These are phyloP conservation scores for Salix purpurea DNA, from an alignment of 345 rosid genomes.

Conservation along the genomic window DNA sequence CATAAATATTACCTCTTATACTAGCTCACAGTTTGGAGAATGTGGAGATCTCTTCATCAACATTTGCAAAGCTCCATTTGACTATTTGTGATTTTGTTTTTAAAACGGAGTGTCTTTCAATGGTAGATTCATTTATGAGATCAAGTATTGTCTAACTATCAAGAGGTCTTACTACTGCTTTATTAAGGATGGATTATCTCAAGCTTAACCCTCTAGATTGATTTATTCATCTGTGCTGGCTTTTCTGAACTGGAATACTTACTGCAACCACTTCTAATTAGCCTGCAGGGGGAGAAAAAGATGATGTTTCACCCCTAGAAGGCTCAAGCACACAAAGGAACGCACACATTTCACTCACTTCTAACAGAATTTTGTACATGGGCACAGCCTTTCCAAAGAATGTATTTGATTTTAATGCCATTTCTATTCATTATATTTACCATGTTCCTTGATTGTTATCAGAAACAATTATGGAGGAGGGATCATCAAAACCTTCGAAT, in stretches of 20 bases:
- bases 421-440: slow-evolving; percentile 6
- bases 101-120: too few species aligned
- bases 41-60: too few species aligned
- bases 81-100: too few species aligned
- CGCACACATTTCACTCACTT: background rate
- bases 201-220: background rate
- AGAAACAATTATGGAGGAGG: slow-evolving; percentile 38
- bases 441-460: background rate
- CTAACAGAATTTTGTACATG: background rate
- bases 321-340: background rate
- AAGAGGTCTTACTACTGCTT: too few species aligned
- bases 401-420: background rate
- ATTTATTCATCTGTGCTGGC: background rate
- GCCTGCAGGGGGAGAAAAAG: background rate
- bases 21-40: too few species aligned
- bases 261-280: background rate
- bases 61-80: too few species aligned
- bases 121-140: too few species aligned
- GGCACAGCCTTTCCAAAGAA: background rate
- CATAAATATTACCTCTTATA: too few species aligned
- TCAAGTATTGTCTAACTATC: too few species aligned
- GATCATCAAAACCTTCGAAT: slow-evolving; percentile 17
- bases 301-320: background rate
- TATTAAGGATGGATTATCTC: background rate
- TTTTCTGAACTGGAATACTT: background rate